Base-by-base conservation (phyloP, 2,329 filamentous ascomycete genomes). In the Calonectria henricotiae region DNA sequence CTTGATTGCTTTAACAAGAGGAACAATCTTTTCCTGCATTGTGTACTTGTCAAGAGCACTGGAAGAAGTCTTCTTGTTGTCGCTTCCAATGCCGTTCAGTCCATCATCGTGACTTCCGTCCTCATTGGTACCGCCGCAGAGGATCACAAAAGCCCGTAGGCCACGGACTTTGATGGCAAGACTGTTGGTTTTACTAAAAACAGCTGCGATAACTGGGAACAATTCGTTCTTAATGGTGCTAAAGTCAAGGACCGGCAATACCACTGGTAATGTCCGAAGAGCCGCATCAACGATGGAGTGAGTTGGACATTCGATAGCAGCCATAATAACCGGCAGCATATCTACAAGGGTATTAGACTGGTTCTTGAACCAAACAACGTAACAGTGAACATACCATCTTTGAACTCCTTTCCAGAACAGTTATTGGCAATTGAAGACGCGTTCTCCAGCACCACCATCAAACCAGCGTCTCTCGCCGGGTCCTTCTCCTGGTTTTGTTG, bases 191-290 rank as follows among this genome's bases (percentile, higher is more conserved):
- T 93, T 96, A 76, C 93, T 95, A 79, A 99, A 99, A 0, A 98
- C 96, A 9, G 88, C 85, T 1, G 96, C 94, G 73, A 99, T 93
- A 1, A 97, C 91, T 0, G 96, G 96, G 81, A 99, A 99, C 1
- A 99, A 88, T 73, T 98, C 96, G 76, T 97, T 96, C 82, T 98
- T 99, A 77, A 98, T 95, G 0, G 96, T 98, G 75, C 93, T 97
- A 76, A 98, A 98, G 82, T 99, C 96, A 8, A 99, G 90, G 3
- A 96, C 90, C 0, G 95, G 94, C 5, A 98, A 85, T n/a, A 98
- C 89, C 1, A 90, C 87, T 2, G 94, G 92, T 5, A 99, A 84
- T 32, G 92, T 93, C 61, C 92, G 89, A 15, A 99, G 86, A 3
- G 95, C 92, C 4, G 93, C 93, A 82, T 98, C 96, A 0, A 98